Evolutionary conservation across 1,139 yeast genomes (phyloP).

Genomic region (Yamadazyma siamensis): DNA sequence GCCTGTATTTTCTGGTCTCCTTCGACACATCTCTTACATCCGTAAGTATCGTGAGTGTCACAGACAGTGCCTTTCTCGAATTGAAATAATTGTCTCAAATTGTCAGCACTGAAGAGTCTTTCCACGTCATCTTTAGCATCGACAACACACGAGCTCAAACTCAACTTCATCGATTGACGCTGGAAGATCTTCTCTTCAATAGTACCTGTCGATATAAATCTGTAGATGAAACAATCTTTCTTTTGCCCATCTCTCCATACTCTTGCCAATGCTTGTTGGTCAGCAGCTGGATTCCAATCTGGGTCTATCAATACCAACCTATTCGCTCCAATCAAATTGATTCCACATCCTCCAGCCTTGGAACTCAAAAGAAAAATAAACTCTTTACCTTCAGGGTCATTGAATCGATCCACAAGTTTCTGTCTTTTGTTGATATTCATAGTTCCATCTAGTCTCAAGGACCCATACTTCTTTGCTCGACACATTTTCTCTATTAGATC

Average conservation of each 20-base stretch:
- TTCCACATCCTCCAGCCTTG: conserved; percentile 99
- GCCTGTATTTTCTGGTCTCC: conserved; percentile 60
- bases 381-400: conserved; percentile 85
- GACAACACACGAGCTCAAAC: conserved; percentile 91
- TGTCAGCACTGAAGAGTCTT: conserved; percentile 81
- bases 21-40: conserved; percentile 76
- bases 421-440: conserved; percentile 91
- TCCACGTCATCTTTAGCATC: conserved; percentile 97
- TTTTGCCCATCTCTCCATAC: conserved; percentile 99
- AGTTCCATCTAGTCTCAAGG: conserved; percentile 87
- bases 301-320: conserved; percentile 87
- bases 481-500: conserved; percentile 89
- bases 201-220: conserved; percentile 92
- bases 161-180: conserved; percentile 93
- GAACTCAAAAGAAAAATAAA: conserved; percentile 87
- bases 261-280: conserved; percentile 95
- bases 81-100: conserved; percentile 70
- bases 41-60: conserved; percentile 91
- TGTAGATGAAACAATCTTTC: conserved; percentile 91
- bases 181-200: conserved; percentile 96
- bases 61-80: conserved; percentile 67
- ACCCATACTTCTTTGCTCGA: conserved; percentile 68
- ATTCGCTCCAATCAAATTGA: conserved; percentile 94
- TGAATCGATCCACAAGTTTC: conserved; percentile 84
- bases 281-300: conserved; percentile 99